phyloP scores from a whole-genome alignment of 352 stramenopile species.

The Pythium periplocum region DNA sequence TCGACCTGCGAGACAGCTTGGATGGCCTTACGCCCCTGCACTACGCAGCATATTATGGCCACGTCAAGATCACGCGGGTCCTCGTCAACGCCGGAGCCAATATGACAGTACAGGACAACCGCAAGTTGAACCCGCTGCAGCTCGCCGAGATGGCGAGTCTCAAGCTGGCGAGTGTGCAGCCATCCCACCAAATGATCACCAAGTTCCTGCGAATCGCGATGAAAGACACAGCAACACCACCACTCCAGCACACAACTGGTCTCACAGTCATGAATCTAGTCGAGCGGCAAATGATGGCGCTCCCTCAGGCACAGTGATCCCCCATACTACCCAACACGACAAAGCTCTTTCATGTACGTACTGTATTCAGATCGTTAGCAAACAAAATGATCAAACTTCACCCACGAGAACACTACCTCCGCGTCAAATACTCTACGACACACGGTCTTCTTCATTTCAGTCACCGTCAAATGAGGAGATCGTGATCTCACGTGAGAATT shows the following conservation, averaged over 20 bases:
- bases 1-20: slow-evolving; percentile 53
- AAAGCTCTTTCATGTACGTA: too few species aligned
- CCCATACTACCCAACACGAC: too few species aligned
- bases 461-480: too few species aligned
- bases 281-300: slow-evolving; percentile 51
- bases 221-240: slow-evolving; percentile 63
- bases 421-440: too few species aligned
- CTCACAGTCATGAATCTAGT: slow-evolving; percentile 65
- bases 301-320: slow-evolving; percentile 19
- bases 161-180: slow-evolving; percentile 66
- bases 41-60: slow-evolving; percentile 70
- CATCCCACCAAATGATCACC: slow-evolving; percentile 82
- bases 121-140: slow-evolving; percentile 67
- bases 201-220: slow-evolving; percentile 78
- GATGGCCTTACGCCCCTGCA: slow-evolving; percentile 62
- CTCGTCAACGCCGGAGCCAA: slow-evolving; percentile 52
- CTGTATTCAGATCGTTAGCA: too few species aligned
- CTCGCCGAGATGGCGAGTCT: slow-evolving; percentile 72
- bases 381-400: too few species aligned
- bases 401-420: too few species aligned
- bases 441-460: too few species aligned
- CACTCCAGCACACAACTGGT: slow-evolving; percentile 68
- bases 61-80: slow-evolving; percentile 63
- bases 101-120: slow-evolving; percentile 39
- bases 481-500: too few species aligned